phyloP scores from a whole-genome alignment of 176 grass and related monocot genomes.

The Cenchrus fungigraminus region DNA sequence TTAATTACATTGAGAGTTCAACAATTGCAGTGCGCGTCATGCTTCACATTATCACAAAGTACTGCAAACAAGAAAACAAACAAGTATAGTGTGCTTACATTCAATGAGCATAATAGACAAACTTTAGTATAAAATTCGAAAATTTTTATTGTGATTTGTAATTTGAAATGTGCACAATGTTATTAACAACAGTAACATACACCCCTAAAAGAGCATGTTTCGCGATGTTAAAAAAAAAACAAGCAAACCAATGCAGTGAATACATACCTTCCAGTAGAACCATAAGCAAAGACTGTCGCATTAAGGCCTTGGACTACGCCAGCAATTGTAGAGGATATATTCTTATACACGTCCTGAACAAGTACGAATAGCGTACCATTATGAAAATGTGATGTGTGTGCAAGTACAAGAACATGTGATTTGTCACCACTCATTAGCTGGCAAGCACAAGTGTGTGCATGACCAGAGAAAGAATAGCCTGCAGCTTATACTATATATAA shows the following conservation, averaged over 20 bases:
- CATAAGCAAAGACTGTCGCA: conserved; percentile 98
- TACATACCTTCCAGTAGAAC: conserved; percentile 97
- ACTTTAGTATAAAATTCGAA: background rate
- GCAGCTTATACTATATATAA: conserved; percentile 17
- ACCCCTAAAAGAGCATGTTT: conserved; percentile 7
- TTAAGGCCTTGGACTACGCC: conserved; percentile 98
- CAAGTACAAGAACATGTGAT: conserved; percentile 17
- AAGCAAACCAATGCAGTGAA: conserved; percentile 22
- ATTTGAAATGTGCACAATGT: conserved; percentile 15
- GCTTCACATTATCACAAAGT: background rate
- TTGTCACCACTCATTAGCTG: conserved; percentile 18
- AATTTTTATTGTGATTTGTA: background rate
- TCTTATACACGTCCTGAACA: conserved; percentile 87
- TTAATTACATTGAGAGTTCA: background rate
- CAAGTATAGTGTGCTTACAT: conserved; percentile 10
- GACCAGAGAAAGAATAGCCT: background rate
- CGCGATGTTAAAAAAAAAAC: background rate
- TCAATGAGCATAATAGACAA: conserved; percentile 4
- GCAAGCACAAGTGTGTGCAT: conserved; percentile 10
- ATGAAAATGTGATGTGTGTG: conserved; percentile 4
- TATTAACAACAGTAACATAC: conserved; percentile 2
- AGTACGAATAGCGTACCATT: conserved; percentile 27
- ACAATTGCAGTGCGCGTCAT: background rate
- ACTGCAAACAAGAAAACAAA: background rate
- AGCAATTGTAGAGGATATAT: conserved; percentile 86